phyloP scores from a whole-genome alignment of 345 rosid species.

The Melaleuca quinquenervia region DNA sequence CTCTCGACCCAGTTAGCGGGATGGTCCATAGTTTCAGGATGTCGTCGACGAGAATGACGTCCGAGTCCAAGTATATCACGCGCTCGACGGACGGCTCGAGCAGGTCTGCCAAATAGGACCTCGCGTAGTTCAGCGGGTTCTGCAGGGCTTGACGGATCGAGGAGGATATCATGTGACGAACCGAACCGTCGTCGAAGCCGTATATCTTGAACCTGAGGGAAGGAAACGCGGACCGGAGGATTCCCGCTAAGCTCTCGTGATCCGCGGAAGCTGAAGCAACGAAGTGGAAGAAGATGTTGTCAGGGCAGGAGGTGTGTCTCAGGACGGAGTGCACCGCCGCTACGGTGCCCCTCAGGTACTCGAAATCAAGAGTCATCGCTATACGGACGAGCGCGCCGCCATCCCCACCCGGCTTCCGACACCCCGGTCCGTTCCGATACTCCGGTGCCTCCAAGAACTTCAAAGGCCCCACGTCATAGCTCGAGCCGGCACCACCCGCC shows the following conservation, averaged over 20 bases:
- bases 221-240: slow-evolving; percentile 44
- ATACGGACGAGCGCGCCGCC: slow-evolving; percentile 29
- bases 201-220: slow-evolving; percentile 43
- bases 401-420: slow-evolving; percentile 4
- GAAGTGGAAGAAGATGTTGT: slow-evolving; percentile 64
- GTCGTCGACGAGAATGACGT: slow-evolving; percentile 48
- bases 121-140: slow-evolving; percentile 66
- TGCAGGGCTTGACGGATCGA: slow-evolving; percentile 65
- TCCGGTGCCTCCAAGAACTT: slow-evolving; percentile 53
- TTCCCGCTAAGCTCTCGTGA: background rate
- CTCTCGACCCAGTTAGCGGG: slow-evolving; percentile 21
- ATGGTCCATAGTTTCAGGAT: slow-evolving; percentile 42
- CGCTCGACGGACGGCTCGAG: slow-evolving; percentile 35
- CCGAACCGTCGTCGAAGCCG: slow-evolving; percentile 28
- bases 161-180: slow-evolving; percentile 37
- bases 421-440: slow-evolving; percentile 37
- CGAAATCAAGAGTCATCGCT: slow-evolving; percentile 74
- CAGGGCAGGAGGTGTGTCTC: slow-evolving; percentile 69
- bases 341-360: slow-evolving; percentile 62
- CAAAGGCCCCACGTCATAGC: background rate
- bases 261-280: slow-evolving; percentile 25
- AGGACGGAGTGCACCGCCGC: slow-evolving; percentile 71
- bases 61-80: slow-evolving; percentile 69
- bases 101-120: slow-evolving; percentile 55
- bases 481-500: background rate